Base-by-base conservation (phyloP, 805 yeast species). In the Yamadazyma philogaea region DNA sequence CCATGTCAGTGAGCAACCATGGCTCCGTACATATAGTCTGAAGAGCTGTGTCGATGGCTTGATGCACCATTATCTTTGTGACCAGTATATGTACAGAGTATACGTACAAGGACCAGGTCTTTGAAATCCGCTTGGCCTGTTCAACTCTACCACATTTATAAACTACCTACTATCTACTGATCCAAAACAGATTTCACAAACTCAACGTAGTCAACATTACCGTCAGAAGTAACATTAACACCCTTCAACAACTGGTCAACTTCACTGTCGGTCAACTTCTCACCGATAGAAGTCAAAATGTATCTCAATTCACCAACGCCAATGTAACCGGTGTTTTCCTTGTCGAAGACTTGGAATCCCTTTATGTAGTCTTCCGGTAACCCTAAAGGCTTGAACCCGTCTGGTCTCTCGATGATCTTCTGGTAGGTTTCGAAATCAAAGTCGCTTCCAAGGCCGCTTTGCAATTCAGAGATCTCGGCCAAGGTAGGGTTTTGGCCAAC, bases 401-500 rank as follows among this genome's bases (percentile, higher is more conserved):
- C 88, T 33, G 93, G 95, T 66, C 96, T 81, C 64, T 82, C 82
- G 52, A 87, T 81, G 55, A 87, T 75, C 61, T 78, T 77, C 45
- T 82, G 79, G 65, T 85, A 88, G 12, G 87, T 79, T 45, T 82
- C 90, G 52, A 82, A 88, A 56, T 84, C 87, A 51, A 87, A 71
- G 48, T 76, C 82, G 42, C 57, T 58, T 45, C 69, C 81, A 44
- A 70, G 60, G 2, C 66, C 55, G 37, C 56, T 53, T 55, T 70
- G 74, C 48, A 70, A 68, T 44, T 68, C 74, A n/a, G 70, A 50
- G 49, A 89, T 85, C 67, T 89, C 96, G 17, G 90, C 85, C 56
- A 88, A 77, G 3, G 99, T 90, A 50, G 99, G 99, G 72, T 93
- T 93, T 72, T 91, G 98, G 30, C 99, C 99, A 47, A 93, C 90